Conservation (phyloP, 371 early-diverging fungal genomes). For the Mucor piriformis region DNA sequence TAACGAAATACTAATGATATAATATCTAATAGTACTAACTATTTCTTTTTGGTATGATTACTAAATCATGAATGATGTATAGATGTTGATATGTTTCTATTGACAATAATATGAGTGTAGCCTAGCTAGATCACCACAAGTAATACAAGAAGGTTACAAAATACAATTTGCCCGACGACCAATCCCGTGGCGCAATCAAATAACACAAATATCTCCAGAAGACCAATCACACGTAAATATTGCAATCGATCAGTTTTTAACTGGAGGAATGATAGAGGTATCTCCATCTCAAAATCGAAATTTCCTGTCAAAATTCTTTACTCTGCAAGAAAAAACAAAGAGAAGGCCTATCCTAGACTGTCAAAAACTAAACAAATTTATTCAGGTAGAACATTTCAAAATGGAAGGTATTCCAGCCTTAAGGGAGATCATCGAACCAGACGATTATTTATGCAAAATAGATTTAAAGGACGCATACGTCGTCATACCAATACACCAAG, state of each 20-base stretch:
- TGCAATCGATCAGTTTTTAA: not conserved
- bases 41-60: too few species aligned
- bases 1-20: too few species aligned
- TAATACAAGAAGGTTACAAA: not conserved
- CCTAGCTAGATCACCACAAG: too few species aligned
- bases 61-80: too few species aligned
- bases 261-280: not conserved
- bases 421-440: not conserved
- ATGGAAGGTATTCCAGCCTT: slow-evolving; percentile 16
- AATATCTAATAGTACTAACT: too few species aligned
- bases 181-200: not conserved
- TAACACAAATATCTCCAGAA: not conserved
- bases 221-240: not conserved
- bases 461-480: slow-evolving; percentile 1
- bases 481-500: slow-evolving; percentile 6
- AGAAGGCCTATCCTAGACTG: slow-evolving; percentile 22
- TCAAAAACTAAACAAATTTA: slow-evolving; percentile 5
- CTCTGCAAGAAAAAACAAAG: slow-evolving; percentile 3
- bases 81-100: too few species aligned
- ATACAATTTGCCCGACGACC: not conserved
- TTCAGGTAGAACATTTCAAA: slow-evolving; percentile 22
- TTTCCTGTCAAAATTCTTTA: slow-evolving; percentile 19
- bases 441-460: not conserved
- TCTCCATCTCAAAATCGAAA: slow-evolving; percentile 2
- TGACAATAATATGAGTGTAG: too few species aligned